Percentiles rank a stretch among this genome's conserved stretches.
Conservation (phyloP, 2,329 filamentous ascomycete genomes). For the Alternaria solani region DNA sequence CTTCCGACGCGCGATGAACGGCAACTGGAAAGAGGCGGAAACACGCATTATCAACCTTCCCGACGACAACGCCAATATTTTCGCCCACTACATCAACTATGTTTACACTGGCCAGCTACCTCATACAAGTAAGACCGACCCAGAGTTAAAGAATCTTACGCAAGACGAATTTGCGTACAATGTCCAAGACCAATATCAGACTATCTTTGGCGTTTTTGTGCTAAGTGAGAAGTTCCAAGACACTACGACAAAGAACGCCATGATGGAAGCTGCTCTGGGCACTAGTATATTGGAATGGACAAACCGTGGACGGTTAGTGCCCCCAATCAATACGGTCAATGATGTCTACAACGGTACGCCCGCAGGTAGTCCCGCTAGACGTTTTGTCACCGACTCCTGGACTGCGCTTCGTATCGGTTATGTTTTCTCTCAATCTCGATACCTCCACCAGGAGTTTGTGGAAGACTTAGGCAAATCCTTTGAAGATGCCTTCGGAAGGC, state of each 20-base stretch:
- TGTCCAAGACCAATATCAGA: neutral
- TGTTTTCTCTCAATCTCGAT: neutral
- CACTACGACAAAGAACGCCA: neutral
- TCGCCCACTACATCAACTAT: constrained; percentile 20
- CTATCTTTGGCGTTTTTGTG: neutral
- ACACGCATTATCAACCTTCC: constrained; percentile 11
- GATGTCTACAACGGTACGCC: neutral
- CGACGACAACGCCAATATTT: constrained; percentile 14
- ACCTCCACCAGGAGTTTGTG: neutral
- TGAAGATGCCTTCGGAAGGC: too few relatives aligned
- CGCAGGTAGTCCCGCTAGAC: neutral
- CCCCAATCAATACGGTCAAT: too few relatives aligned
- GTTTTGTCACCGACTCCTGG: neutral
- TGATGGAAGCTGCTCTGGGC: neutral
- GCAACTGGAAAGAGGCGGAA: constrained; percentile 19
- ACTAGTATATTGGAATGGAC: too few relatives aligned
- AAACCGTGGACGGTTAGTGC: too few relatives aligned
- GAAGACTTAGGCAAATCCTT: neutral
- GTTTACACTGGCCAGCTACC: constrained; percentile 16
- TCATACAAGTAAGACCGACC: neutral
- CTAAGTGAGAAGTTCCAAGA: neutral
- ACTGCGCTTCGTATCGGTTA: neutral
- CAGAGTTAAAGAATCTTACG: neutral
- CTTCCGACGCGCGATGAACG: constrained; percentile 25
- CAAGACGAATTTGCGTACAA: fast-evolving